Conservation (phyloP, 345 rosid genomes). For the Syzygium aqueum region DNA sequence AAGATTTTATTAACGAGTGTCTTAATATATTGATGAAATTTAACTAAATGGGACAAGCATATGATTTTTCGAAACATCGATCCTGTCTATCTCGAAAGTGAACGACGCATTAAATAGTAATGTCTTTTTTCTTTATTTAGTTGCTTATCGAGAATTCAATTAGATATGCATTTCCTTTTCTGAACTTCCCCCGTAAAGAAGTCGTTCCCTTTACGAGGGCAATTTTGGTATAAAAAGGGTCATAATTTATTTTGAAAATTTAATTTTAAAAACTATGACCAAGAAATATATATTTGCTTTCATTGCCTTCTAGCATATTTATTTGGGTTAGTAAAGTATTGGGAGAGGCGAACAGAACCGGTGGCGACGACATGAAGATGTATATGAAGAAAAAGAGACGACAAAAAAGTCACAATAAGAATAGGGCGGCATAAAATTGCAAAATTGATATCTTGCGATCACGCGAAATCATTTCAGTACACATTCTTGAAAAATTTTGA, state of each 20-base stretch:
- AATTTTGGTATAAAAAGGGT: not conserved
- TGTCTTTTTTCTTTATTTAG: not conserved
- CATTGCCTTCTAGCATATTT: not conserved
- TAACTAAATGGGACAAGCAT: not conserved
- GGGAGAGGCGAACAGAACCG: not conserved
- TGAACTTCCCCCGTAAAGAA: not conserved
- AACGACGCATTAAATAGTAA: not conserved
- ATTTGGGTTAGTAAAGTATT: not conserved
- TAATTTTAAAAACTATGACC: not conserved
- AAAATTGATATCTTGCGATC: too few species aligned
- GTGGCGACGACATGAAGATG: too few species aligned
- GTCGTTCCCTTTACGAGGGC: not conserved
- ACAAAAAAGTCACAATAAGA: too few species aligned
- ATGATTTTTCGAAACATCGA: not conserved
- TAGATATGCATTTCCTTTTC: not conserved
- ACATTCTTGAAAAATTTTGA: too few species aligned
- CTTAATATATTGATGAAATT: too few species aligned
- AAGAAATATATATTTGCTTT: not conserved
- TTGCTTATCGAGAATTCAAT: not conserved
- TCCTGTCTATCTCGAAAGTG: not conserved
- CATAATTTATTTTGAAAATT: not conserved
- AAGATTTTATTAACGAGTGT: too few species aligned
- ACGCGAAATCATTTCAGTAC: rapidly evolving
- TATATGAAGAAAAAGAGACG: too few species aligned
- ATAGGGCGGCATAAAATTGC: too few species aligned